Conservation (phyloP, 495 filamentous ascomycete species). For the Penicillium alfredii region DNA sequence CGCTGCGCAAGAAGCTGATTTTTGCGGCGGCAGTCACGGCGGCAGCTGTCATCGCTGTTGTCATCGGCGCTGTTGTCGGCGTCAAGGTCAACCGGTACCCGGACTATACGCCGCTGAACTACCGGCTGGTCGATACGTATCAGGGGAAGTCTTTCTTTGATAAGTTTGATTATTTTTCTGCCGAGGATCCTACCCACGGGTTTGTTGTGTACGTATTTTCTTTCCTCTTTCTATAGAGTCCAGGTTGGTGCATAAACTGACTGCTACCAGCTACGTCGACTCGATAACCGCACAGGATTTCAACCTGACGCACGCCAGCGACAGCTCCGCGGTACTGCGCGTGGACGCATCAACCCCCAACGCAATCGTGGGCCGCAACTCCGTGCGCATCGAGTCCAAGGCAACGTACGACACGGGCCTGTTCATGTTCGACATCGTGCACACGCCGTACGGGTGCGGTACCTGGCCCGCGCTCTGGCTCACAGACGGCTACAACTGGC, state of each 20-base stretch:
- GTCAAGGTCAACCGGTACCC: slow-evolving; percentile 46
- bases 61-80: slow-evolving; percentile 50
- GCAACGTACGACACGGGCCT: slow-evolving; percentile 44
- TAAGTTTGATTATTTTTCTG: slow-evolving; percentile 48
- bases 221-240: too few species aligned
- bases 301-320: slow-evolving; percentile 49
- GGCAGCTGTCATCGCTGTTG: slow-evolving; percentile 43
- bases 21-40: slow-evolving; percentile 26
- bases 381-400: slow-evolving; percentile 50
- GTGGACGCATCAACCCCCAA: slow-evolving; percentile 46
- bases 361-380: slow-evolving; percentile 42
- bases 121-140: slow-evolving; percentile 48
- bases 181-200: slow-evolving; percentile 45
- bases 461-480: slow-evolving; percentile 61
- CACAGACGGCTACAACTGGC: slow-evolving; percentile 55
- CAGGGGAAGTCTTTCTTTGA: slow-evolving; percentile 45
- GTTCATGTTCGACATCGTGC: slow-evolving; percentile 51
- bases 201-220: slow-evolving; percentile 43
- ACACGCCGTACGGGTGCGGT: slow-evolving; percentile 45
- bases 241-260: too few species aligned
- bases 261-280: neutral
- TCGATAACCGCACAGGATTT: slow-evolving; percentile 32
- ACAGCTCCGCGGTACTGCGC: slow-evolving; percentile 42
- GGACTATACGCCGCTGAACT: slow-evolving; percentile 44
- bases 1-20: slow-evolving; percentile 39